These are phyloP conservation scores for Stevia rebaudiana DNA, from an alignment of 140 eudicot genomes.

Conservation along the genomic window DNA sequence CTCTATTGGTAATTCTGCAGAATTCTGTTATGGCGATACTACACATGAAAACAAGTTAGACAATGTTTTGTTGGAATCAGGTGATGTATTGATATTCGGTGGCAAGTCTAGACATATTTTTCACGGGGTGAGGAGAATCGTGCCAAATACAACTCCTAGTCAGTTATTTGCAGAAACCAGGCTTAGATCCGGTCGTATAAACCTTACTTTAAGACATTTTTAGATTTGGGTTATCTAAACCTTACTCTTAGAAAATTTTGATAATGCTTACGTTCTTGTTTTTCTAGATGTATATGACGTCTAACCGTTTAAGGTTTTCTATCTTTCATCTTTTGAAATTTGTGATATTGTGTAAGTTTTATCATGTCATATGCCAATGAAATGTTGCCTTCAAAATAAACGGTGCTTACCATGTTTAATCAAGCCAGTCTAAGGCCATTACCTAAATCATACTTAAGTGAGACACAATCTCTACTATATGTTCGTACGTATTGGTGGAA, in stretches of 20 bases:
- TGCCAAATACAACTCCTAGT: not conserved
- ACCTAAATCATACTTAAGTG: too few relatives aligned
- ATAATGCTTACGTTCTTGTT: too few relatives aligned
- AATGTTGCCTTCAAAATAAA: too few relatives aligned
- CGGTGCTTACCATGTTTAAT: too few relatives aligned
- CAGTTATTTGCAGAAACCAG: slow-evolving; percentile 20
- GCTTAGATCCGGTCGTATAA: slow-evolving; percentile 46
- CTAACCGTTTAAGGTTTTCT: too few relatives aligned
- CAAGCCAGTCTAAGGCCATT: too few relatives aligned
- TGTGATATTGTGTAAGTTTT: too few relatives aligned
- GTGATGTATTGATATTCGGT: slow-evolving; percentile 1
- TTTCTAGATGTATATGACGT: too few relatives aligned
- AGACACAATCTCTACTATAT: too few relatives aligned
- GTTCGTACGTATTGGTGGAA: too few relatives aligned
- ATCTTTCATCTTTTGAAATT: too few relatives aligned
- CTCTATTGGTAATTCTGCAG: not conserved
- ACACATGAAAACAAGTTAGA: slow-evolving; percentile 29
- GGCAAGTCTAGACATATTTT: not conserved
- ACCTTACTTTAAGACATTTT: slow-evolving; percentile 45
- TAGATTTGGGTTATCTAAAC: slow-evolving; percentile 51
- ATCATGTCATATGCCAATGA: too few relatives aligned
- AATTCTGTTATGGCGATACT: slow-evolving; percentile 22
- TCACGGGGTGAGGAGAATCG: not conserved
- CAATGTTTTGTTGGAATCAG: slow-evolving; percentile 37
- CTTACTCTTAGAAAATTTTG: slow-evolving; percentile 23